Percentiles rank a stretch among this genome's conserved stretches.
Evolutionary conservation across 108 stramenopile species (phyloP).

Genomic region (Parietichytrium sp.): DNA sequence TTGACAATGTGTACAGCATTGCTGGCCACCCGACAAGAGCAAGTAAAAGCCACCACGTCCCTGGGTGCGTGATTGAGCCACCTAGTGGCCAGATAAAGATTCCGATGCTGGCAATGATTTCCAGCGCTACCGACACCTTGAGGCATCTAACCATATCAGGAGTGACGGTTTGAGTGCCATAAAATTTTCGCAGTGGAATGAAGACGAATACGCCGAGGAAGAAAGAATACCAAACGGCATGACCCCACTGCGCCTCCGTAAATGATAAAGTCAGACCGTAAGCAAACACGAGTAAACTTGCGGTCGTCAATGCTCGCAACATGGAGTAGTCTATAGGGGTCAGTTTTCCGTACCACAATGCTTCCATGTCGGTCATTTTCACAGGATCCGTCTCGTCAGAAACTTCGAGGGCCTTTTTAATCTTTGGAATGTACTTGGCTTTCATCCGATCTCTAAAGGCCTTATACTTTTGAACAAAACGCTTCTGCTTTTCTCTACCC

Average conservation of each 20-base stretch:
- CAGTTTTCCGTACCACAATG: background rate
- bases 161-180: background rate
- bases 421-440: background rate
- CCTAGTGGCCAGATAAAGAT: background rate
- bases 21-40: background rate
- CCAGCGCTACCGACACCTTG: slow-evolving; percentile 3
- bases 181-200: slow-evolving; percentile 6
- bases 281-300: background rate
- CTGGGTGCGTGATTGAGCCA: background rate
- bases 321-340: slow-evolving; percentile 22
- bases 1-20: background rate
- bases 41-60: background rate
- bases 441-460: no score
- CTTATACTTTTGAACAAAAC: no score
- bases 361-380: background rate
- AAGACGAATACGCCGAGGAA: background rate
- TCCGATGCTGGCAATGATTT: background rate
- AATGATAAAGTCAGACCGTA: background rate
- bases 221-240: background rate
- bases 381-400: background rate
- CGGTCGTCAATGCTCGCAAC: background rate
- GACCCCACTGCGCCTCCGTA: slow-evolving; percentile 1
- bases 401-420: background rate
- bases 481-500: no score
- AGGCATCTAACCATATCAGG: slow-evolving; percentile 32